Percentiles rank a stretch among this genome's conserved stretches.
phyloP scores from a whole-genome alignment of 169 alveolate genomes.

The Miamiensis avidus region DNA sequence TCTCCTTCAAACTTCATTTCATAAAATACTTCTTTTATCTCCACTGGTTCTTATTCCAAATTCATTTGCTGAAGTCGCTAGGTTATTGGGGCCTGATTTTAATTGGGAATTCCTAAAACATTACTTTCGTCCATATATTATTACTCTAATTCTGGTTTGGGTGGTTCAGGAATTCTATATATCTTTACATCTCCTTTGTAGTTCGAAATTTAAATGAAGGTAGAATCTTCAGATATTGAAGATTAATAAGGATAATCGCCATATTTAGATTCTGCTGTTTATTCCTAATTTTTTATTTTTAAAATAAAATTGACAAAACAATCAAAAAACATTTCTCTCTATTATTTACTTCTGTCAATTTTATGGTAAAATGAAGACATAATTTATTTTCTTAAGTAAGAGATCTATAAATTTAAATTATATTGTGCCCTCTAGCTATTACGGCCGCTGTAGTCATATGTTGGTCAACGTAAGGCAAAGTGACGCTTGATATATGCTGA shows the following conservation, averaged over 20 bases:
- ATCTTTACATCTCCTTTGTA: conserved; percentile 41
- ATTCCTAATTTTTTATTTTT: not conserved
- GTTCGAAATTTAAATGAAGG: conserved; percentile 21
- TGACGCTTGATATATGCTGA: not conserved
- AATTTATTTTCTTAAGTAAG: conserved; percentile 28
- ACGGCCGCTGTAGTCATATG: conserved; percentile 26
- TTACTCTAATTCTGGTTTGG: conserved; percentile 6
- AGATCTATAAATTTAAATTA: conserved; percentile 26
- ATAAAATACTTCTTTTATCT: conserved; percentile 28
- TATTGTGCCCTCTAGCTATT: conserved; percentile 20
- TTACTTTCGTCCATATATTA: conserved; percentile 21
- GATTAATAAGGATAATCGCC: conserved; percentile 36
- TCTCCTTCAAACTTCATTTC: conserved; percentile 32
- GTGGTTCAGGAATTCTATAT: conserved; percentile 43
- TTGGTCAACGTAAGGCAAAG: conserved; percentile 5
- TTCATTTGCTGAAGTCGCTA: not conserved
- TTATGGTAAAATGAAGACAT: conserved; percentile 27
- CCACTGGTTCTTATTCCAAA: conserved; percentile 16
- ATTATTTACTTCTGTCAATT: conserved; percentile 3
- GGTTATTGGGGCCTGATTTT: not conserved
- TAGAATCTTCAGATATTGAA: conserved; percentile 19
- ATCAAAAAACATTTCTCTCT: not conserved
- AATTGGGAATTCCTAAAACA: not conserved
- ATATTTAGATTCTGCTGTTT: not conserved
- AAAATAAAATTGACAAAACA: not conserved